Evolutionary conservation across 2,329 filamentous ascomycete genomes (phyloP).

Genomic region (Cytospora piceae): DNA sequence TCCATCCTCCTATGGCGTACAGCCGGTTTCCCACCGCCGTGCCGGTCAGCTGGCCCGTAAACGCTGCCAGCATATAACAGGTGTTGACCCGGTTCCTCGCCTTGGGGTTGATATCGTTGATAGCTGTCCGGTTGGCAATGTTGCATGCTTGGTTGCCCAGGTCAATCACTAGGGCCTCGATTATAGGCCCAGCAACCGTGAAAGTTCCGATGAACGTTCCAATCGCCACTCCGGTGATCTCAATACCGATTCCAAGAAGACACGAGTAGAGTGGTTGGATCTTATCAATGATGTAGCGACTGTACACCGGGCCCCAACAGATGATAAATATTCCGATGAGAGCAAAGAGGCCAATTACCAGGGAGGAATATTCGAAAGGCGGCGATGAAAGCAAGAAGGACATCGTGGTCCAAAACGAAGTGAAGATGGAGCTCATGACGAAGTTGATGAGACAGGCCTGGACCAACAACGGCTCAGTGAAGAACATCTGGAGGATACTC

Average conservation of each 20-base stretch:
- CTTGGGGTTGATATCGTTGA: slow-evolving; percentile 72
- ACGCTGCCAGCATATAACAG: slow-evolving; percentile 77
- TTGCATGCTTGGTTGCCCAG: slow-evolving; percentile 74
- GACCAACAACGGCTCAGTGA: slow-evolving; percentile 68
- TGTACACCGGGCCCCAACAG: slow-evolving; percentile 69
- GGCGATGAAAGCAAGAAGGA: slow-evolving; percentile 75
- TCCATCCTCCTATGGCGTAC: slow-evolving; percentile 51
- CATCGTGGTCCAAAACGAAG: slow-evolving; percentile 65
- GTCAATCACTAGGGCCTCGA: slow-evolving; percentile 73
- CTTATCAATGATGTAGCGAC: slow-evolving; percentile 69
- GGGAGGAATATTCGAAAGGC: slow-evolving; percentile 69
- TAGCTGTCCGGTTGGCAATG: slow-evolving; percentile 71
- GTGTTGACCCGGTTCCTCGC: slow-evolving; percentile 79
- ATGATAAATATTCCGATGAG: slow-evolving; percentile 76
- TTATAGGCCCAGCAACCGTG: slow-evolving; percentile 70
- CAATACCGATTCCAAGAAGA: slow-evolving; percentile 62
- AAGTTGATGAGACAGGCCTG: slow-evolving; percentile 72
- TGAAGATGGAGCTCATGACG: slow-evolving; percentile 56
- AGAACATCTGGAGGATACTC: slow-evolving; percentile 66
- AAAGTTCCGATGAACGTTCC: slow-evolving; percentile 71
- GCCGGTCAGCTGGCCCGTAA: slow-evolving; percentile 75
- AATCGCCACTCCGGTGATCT: slow-evolving; percentile 64
- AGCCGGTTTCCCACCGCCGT: slow-evolving; percentile 34
- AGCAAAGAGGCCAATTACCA: slow-evolving; percentile 77
- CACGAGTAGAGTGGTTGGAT: slow-evolving; percentile 71